Evolutionary conservation across 2,329 filamentous ascomycete genomes (phyloP), one percentile per base, ranked within the genome.

Genomic region (Gyromitra esculenta): DNA sequence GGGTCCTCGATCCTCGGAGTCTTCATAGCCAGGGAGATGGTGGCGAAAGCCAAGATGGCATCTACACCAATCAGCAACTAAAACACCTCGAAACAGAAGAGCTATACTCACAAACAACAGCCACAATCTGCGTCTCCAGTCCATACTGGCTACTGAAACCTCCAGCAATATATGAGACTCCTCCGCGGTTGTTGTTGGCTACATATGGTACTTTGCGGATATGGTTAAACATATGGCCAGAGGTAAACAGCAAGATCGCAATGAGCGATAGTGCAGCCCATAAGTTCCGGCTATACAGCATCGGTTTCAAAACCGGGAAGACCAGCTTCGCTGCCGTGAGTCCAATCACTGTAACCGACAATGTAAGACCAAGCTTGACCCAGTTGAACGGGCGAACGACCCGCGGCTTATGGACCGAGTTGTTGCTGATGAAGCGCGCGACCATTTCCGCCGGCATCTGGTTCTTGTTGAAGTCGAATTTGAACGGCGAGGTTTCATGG

Each of bases 141-240:
- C 96, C 96, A 81, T 91, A 94, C 83, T 99, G 96, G 83, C 90
- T 97, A 84, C 95, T 93, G 85, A 99, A 99, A 0, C 96, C 95
- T 50, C 88, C 88, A 2, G 95, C 93, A 84, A 99, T 96, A 84
- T 98, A 98, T 82, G 85, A 92, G 78, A 99, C 89, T 4, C 94
- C 94, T 18, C 96, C 96, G 70, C 88, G 90, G 48, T 93, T 93
- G 82, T 98, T 90, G 54, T 91, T 92, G 54, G 90, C 87, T 41
- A 98, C 93, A 81, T 99, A 99, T 1, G 96, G 96, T 1, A 96
- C 93, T 83, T 96, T 95, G 81, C 96, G 90, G 82, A 99, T 99
- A 82, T 97, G 94, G 84, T 98, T 99, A 88, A 96, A 99, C 96
- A 99, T 99, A 85, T 98, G 94, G 50, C 96, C 96, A 81, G 92